Percentiles rank a stretch among this genome's conserved stretches.
Conservation (phyloP, 495 filamentous ascomycete genomes). For the Hyaloscypha finlandica region DNA sequence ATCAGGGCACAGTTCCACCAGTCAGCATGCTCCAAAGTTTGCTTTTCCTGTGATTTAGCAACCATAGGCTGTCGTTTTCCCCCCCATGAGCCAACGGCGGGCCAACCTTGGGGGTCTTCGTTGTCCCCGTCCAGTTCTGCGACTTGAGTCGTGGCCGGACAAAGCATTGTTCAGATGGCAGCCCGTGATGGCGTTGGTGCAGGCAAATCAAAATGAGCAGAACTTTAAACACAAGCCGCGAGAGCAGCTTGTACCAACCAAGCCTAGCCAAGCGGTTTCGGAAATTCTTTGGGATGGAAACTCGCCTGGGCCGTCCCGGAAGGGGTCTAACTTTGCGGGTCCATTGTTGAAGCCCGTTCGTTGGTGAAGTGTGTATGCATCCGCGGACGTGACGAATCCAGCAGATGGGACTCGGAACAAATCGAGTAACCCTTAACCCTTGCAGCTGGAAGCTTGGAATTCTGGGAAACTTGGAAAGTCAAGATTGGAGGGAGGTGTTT, state of each 20-base stretch:
- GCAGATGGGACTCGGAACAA: background rate
- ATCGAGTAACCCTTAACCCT: background rate
- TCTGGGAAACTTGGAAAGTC: background rate
- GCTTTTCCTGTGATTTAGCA: background rate
- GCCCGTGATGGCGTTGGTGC: background rate
- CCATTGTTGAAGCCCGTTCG: background rate
- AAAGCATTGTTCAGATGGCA: slow-evolving; percentile 13
- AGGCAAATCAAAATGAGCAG: slow-evolving; percentile 1
- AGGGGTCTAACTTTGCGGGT: background rate
- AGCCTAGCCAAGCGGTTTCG: background rate
- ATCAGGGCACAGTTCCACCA: background rate
- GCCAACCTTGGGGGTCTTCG: background rate
- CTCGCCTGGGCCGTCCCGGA: background rate
- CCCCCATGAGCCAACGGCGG: background rate
- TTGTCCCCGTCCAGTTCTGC: background rate
- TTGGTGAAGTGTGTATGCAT: background rate
- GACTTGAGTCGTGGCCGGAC: background rate
- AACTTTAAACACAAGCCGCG: background rate
- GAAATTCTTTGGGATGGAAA: background rate
- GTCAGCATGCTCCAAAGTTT: background rate
- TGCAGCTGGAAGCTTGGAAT: background rate
- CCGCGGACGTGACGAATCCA: background rate
- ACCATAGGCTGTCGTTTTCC: background rate
- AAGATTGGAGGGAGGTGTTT: background rate
- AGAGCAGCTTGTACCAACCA: background rate